These are phyloP conservation scores for Gleditsia sinensis DNA, from an alignment of 306 rosid genomes.

Conservation along the genomic window DNA sequence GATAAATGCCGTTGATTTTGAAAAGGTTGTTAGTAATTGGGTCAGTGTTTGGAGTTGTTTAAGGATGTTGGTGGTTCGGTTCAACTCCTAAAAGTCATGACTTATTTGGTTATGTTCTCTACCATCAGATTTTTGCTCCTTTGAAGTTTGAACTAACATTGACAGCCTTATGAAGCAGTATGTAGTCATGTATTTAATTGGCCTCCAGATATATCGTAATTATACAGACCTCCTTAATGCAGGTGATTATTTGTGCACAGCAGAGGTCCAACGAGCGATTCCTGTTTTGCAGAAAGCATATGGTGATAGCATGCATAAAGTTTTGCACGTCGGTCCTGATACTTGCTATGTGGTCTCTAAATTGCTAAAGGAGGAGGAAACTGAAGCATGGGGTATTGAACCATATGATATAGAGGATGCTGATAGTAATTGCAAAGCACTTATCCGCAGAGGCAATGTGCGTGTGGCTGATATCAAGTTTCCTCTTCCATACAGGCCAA, in stretches of 20 bases:
- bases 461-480: constrained; percentile 66
- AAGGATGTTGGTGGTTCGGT: background rate
- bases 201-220: background rate
- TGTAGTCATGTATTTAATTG: constrained; percentile 6
- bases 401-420: constrained; percentile 70
- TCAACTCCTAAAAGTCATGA: background rate
- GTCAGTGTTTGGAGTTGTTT: constrained; percentile 3
- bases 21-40: background rate
- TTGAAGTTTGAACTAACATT: background rate
- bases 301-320: constrained; percentile 54
- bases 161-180: background rate
- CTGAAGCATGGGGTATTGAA: constrained; percentile 77
- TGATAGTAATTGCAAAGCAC: constrained; percentile 53
- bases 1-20: background rate
- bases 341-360: constrained; percentile 53
- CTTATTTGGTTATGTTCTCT: background rate
- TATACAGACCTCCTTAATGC: constrained; percentile 19
- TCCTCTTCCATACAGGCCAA: constrained; percentile 63
- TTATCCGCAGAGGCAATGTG: constrained; percentile 55
- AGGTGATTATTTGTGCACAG: constrained; percentile 61
- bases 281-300: constrained; percentile 54
- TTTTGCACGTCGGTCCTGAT: constrained; percentile 63
- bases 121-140: constrained; percentile 1
- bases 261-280: constrained; percentile 51
- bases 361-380: constrained; percentile 57